A percentile compares a stretch with the other conserved stretches of the same genome.
Conservation (phyloP, 139 green algal species). For the Tetradesmus lagerheimii region DNA sequence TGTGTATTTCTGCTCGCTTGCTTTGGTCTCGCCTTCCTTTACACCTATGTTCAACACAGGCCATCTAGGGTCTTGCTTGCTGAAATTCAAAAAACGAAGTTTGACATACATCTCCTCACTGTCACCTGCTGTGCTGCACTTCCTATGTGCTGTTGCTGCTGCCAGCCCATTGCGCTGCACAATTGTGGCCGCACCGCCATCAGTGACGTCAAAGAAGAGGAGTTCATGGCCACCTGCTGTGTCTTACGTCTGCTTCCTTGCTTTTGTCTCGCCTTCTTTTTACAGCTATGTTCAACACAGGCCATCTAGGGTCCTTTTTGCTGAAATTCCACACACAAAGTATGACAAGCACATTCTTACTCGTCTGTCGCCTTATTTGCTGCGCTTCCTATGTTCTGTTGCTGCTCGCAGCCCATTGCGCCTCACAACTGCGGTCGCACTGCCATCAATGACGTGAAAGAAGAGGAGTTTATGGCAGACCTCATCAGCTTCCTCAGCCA, state of each 20-base stretch:
- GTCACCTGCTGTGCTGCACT: not conserved
- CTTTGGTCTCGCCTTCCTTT: no score
- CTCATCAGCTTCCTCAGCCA: slow-evolving; percentile 71
- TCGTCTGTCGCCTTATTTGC: not conserved
- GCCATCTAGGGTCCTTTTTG: no score
- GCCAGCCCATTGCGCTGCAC: slow-evolving; percentile 51
- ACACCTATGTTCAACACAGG: no score
- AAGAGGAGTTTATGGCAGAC: slow-evolving; percentile 73
- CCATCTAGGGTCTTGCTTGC: no score
- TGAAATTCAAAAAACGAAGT: no score
- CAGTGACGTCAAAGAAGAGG: slow-evolving; percentile 57
- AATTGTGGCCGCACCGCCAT: slow-evolving; percentile 67
- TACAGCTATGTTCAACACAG: no score
- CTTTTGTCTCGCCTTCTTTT: no score
- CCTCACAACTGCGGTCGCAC: slow-evolving; percentile 63
- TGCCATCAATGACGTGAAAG: slow-evolving; percentile 62
- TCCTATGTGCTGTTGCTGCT: not conserved
- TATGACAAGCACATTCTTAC: no score
- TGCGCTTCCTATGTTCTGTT: not conserved
- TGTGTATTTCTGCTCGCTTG: no score
- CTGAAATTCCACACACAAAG: no score
- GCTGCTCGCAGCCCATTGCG: slow-evolving; percentile 34
- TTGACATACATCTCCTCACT: not conserved
- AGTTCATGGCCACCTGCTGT: slow-evolving; percentile 77
- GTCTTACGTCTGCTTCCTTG: no score